Base-by-base conservation (phyloP, 768 basidiomycete species). In the Kwoniella sp. region DNA sequence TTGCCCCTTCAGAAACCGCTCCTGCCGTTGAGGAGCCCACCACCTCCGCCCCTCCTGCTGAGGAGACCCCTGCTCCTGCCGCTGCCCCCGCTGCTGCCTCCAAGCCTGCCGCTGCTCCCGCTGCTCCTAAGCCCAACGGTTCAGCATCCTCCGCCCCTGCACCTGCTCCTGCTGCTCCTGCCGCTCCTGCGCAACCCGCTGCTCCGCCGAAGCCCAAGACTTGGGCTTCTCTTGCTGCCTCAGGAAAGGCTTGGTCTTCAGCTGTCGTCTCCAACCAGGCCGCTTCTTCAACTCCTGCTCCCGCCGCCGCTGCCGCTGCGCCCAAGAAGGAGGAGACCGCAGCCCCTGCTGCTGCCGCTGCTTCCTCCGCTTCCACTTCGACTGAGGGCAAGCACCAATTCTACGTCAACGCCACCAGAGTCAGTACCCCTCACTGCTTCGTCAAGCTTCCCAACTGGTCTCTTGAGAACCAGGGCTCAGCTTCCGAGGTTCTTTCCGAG, bases 211-310 rank as follows among this genome's bases (percentile, higher is more conserved):
- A 71, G 15, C 91, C 90, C 17, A 89, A 90, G 77, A 89, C 89
- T 0, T 97, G 93, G 94, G 94, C 94, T 0, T 90, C 88, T 60
- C 86, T 96, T 49, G 93, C 93, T 50, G 92, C 93, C 44, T 59
- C 62, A 30, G 88, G 87, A 75, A 90, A 89, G 77, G 70, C 70
- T 13, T 95, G 92, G 93, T 91, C 91, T 48, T 80, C 87, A 1
- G 86, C 88, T 17, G 88, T 92, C 36, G 90, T 90, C 1, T 85
- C 86, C 2, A 87, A 88, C 62, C 87, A 85, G 13, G 70, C 79
- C 26, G 71, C 68, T 19, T 62, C 68, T 48, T 63, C 71, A 19
- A 64, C 62, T 17, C 44, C 73, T 15, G 54, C 74, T 22, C 53
- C 55, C 21, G 59, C 69, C 51, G 51, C 76, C 25, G 40, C 40